Percentiles rank a stretch among this genome's conserved stretches.
These are phyloP conservation scores for Solanum hybrid DNA, from an alignment of 305 asterid species.

Conservation along the genomic window DNA sequence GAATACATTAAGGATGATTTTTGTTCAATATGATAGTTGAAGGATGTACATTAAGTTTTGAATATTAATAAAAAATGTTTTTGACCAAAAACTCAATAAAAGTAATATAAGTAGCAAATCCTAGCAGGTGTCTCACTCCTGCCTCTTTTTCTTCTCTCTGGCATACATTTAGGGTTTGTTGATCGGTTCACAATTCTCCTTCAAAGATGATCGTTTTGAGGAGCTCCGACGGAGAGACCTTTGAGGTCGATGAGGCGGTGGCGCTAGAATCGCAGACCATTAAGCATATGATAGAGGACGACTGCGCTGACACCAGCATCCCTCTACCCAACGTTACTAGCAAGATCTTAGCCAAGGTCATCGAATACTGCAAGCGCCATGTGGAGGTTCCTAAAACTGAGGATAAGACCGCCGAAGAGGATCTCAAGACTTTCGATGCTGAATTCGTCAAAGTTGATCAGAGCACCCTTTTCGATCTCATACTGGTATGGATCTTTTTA, in stretches of 20 bases:
- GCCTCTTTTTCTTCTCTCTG: background rate
- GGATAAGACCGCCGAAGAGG: constrained; percentile 5
- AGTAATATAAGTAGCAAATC: background rate
- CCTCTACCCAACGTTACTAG: constrained; percentile 25
- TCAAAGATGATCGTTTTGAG: constrained; percentile 16
- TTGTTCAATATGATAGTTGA: too few relatives aligned
- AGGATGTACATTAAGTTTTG: too few relatives aligned
- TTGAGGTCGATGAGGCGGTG: constrained; percentile 24
- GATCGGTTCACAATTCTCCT: background rate
- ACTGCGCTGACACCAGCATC: constrained; percentile 19
- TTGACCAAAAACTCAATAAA: background rate
- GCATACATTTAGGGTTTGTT: background rate
- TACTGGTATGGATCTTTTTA: background rate
- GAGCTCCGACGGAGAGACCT: constrained; percentile 29
- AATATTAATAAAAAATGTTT: too few relatives aligned
- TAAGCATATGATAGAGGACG: constrained; percentile 35
- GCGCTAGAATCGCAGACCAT: constrained; percentile 24
- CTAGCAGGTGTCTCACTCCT: background rate
- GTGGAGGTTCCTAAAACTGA: background rate
- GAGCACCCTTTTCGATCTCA: constrained; percentile 12
- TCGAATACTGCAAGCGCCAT: constrained; percentile 12
- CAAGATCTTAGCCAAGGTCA: constrained; percentile 5
- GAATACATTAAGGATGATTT: too few relatives aligned
- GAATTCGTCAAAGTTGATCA: constrained; percentile 17
- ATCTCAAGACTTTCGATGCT: constrained; percentile 9